These are phyloP conservation scores for Schizochytrium sp. DNA, from an alignment of 108 stramenopile genomes.

Conservation along the genomic window DNA sequence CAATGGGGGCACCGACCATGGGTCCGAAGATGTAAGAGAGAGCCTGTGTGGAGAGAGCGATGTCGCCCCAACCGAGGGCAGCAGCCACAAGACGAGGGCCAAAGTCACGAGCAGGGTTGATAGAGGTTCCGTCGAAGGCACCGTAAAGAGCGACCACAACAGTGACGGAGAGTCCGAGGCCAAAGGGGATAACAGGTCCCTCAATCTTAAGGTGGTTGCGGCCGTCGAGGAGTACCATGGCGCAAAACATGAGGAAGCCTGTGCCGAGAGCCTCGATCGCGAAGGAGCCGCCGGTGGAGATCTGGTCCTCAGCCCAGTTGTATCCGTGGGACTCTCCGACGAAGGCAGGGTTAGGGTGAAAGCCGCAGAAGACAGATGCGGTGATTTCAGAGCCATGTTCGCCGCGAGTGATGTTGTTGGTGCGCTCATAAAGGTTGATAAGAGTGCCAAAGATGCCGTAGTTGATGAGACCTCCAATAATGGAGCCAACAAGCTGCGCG, in stretches of 20 bases:
- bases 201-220: background rate
- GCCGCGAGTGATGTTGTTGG: slow-evolving; percentile 38
- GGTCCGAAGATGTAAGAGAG: background rate
- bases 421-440: background rate
- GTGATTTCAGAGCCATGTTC: background rate
- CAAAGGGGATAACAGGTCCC: background rate
- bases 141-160: background rate
- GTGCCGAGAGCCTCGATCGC: slow-evolving; percentile 14
- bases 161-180: background rate
- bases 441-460: background rate
- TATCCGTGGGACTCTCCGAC: background rate
- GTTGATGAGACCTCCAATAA: background rate
- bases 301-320: background rate
- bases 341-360: background rate
- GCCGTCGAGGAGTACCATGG: background rate
- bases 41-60: background rate
- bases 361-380: slow-evolving; percentile 4
- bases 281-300: background rate
- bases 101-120: slow-evolving; percentile 22
- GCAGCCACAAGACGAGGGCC: slow-evolving; percentile 34
- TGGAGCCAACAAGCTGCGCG: slow-evolving; percentile 31
- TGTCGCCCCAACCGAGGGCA: slow-evolving; percentile 17
- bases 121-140: background rate
- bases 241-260: background rate
- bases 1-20: background rate